Evolutionary conservation across 306 rosid genomes (phyloP), one percentile per base, ranked within the genome.

Genomic region (Parietaria judaica): DNA sequence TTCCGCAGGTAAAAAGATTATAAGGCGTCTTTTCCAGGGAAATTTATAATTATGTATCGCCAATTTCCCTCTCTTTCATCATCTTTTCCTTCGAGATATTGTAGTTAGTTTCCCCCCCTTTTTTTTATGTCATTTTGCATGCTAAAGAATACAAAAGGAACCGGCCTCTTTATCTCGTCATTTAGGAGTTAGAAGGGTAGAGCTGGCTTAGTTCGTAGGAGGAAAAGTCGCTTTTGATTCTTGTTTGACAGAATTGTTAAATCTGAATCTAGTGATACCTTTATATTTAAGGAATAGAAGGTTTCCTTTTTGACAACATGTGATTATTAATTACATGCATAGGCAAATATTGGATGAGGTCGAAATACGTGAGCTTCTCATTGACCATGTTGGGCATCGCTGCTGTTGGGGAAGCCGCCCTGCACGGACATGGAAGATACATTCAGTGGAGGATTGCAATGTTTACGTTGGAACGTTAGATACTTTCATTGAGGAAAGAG

Each of bases 321-420:
- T 35, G 12, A n/a, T n/a, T n/a, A n/a, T n/a, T n/a, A 52, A 12
- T 9, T 51, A 16, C 13, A 45, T 66, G 66, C 61, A 47, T 43
- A 92, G 95, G 79, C 77, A 73, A 88, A 16, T 58, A 36, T 76
- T 88, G 81, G 95, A 84, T 78, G 96, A 86, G 79, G 95, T 92
- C 36, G 99, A 88, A 80, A 88, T 92, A 70, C 78, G 99, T 11
- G 96, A 86, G 75, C 72, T 92, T 80, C 90, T 88, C 47, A 86
- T 92, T 66, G 99, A 92, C 78, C 90, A 86, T 64, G 94, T 92
- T 67, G 96, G 99, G 63, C 99, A 92, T 67, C 89, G 88, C 23
- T 88, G 95, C 63, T 92, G 99, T 69, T 92, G 99, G 99, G 99
- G 95, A 78, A 92, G 99, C 56, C 90, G 81, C 74, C 96, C 99